Evolutionary conservation across 1,284 basidiomycete genomes (phyloP).

Genomic region (Meripilus lineatus): DNA sequence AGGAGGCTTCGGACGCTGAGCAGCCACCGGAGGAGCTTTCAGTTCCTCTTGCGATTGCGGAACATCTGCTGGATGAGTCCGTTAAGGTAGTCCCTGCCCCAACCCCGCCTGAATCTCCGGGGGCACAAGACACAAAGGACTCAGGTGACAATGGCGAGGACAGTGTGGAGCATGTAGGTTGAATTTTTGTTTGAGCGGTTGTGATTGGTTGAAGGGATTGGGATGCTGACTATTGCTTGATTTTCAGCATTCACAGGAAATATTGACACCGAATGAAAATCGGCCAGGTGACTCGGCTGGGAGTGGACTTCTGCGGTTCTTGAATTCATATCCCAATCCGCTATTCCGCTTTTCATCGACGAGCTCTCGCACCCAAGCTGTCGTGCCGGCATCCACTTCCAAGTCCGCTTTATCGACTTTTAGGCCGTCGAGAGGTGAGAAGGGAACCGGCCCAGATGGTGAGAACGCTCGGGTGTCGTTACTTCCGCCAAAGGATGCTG

Average conservation of each 20-base stretch:
- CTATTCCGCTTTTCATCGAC: constrained; percentile 33
- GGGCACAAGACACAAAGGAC: constrained; percentile 28
- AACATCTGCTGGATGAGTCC: constrained; percentile 47
- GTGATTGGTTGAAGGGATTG: no score
- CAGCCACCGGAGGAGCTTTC: constrained; percentile 57
- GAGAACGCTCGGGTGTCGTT: no score
- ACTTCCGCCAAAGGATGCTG: not conserved
- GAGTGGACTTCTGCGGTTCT: constrained; percentile 37
- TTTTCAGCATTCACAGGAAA: not conserved
- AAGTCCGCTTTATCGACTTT: no score
- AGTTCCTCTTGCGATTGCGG: constrained; percentile 58
- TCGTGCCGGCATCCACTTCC: no score
- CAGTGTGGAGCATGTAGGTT: not conserved
- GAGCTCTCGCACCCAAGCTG: constrained; percentile 10
- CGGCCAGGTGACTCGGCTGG: constrained; percentile 18
- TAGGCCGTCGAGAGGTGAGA: no score
- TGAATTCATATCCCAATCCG: constrained; percentile 41
- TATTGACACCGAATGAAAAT: constrained; percentile 13
- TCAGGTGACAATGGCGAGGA: constrained; percentile 12
- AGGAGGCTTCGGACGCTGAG: constrained; percentile 51
- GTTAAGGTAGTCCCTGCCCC: constrained; percentile 18
- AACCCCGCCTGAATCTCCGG: constrained; percentile 22
- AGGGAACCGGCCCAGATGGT: no score
- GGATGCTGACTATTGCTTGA: no score
- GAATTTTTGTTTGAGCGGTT: no score